Evolutionary conservation across 1,139 yeast species (phyloP), one percentile per base, ranked within the genome.

Genomic region (Blastobotrys raffinosifermentans): DNA sequence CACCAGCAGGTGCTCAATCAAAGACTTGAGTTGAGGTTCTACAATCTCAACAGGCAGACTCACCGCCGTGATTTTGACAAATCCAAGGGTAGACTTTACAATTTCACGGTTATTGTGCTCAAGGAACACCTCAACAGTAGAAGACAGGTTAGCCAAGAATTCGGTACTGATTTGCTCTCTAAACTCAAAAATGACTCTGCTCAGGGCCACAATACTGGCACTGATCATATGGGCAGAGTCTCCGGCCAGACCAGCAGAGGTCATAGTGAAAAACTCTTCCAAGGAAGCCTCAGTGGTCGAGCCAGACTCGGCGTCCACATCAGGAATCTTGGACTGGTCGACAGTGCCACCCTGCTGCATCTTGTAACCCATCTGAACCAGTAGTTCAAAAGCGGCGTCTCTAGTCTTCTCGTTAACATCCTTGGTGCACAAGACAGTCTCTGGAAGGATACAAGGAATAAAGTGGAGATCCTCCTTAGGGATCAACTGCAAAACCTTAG

Each of bases 231-330:
- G 95, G 21, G 94, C 91, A 29, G 93, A 75, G 50, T 82, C 80
- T 38, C 96, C 96, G 25, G 94, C 96, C 49, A 93, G 71, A 64
- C 98, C 99, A 32, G 96, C 98, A 61, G 93, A 78, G 17, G 91
- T 82, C 83, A 91, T 86, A 22, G 94, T 86, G 66, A 91, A 85
- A 57, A 70, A 87, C 61, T 87, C 96, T 32, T 78, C 73, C 44
- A 91, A 69, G 13, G 77, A 70, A 7, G 95, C 94, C 39, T 72
- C 69, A 1, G 80, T 68, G 42, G 74, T 72, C 11, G 81, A 80
- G 27, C 78, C 73, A 14, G 54, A 63, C 4, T 67, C 69, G 11
- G 69, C 67, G 37, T 73, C 89, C 59, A 82, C 75, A 1, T 82
- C 86, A 20, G 87, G 80, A 37, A 84, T 76, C 53, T 71, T 68